Evolutionary conservation across 78 protist species (phyloP), one percentile per base, ranked within the genome.

Genomic region (Dictyostelium intermedium): DNA sequence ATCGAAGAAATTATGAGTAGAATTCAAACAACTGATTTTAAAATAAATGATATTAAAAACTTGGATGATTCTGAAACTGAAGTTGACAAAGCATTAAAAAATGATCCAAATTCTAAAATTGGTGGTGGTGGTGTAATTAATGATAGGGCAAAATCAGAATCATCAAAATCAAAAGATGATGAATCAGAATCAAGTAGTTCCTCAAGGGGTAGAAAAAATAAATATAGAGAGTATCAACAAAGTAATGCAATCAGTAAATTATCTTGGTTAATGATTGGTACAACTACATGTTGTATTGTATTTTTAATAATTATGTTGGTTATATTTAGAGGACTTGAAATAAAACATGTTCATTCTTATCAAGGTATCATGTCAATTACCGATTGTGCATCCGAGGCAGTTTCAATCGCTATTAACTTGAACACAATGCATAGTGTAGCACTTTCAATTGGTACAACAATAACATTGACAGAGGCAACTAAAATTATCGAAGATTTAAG

Each of bases 341-440:
- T 80, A 5, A 35, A 27, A 16, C 86, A 78, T 43, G 30, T 18
- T 3, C 30, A 87, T 18, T 2, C 93, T 10, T 79, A 60, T 39
- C 93, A 87, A 69, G 93, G 93, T 34, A 69, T 87, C 23, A 10
- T 87, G 2, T 79, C 93, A n/a, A 45, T 87, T 13, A 84, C 85
- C 0, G 79, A 61, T n/a, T 53, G 69, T 79, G 93, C 76, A 0
- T 6, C 53, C 11, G 73, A 73, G 20, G 45, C 82, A 6, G 80
- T 87, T 1, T 23, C 32, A 25, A 50, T 87, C 20, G 7, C 93
- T 1, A 73, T 45, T 0, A 32, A 37, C 27, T 18, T 35, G 34
- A 87, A 79, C 25, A 4, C 23, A 56, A 61, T 87, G 82, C 35
- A 63, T 3, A 11, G 3, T 7, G 18, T n/a, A 4, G 27, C 70